Conservation (phyloP, 2,329 filamentous ascomycete genomes). For the Aspergillus pseudoterreus region DNA sequence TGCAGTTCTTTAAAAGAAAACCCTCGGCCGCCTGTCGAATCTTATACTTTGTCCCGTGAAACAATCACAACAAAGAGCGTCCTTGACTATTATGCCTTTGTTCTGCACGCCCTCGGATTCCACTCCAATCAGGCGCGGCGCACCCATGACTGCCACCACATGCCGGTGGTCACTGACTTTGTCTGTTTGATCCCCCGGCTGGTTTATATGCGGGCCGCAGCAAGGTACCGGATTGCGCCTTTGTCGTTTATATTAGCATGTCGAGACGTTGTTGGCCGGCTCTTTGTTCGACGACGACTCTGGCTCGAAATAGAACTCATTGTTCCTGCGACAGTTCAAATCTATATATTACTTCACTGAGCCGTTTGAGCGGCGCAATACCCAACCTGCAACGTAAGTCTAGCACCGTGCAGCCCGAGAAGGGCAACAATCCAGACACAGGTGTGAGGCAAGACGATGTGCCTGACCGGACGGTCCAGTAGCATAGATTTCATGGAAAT, state of each 20-base stretch:
- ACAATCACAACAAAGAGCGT: neutral
- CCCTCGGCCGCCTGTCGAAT: neutral
- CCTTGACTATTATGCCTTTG: neutral
- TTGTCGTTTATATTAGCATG: neutral
- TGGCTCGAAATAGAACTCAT: neutral
- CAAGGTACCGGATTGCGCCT: neutral
- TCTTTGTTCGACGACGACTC: neutral
- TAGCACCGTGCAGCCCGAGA: neutral
- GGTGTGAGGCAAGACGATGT: constrained; percentile 6
- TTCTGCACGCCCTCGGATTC: neutral
- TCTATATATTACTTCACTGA: neutral
- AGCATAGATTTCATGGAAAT: constrained; percentile 16
- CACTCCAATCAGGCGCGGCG: neutral
- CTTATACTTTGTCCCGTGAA: neutral
- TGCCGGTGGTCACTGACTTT: neutral
- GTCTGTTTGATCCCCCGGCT: neutral
- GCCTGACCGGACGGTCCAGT: constrained; percentile 13
- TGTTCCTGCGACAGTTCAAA: neutral
- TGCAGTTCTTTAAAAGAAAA: neutral
- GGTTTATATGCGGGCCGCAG: neutral
- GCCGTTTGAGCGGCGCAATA: neutral
- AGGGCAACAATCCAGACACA: neutral
- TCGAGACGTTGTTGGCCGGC: neutral
- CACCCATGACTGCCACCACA: neutral
- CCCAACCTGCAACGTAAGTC: neutral